A percentile compares a stretch with the other conserved stretches of the same genome.
Conservation (phyloP, 805 yeast genomes). For the Metschnikowia hibisci region DNA sequence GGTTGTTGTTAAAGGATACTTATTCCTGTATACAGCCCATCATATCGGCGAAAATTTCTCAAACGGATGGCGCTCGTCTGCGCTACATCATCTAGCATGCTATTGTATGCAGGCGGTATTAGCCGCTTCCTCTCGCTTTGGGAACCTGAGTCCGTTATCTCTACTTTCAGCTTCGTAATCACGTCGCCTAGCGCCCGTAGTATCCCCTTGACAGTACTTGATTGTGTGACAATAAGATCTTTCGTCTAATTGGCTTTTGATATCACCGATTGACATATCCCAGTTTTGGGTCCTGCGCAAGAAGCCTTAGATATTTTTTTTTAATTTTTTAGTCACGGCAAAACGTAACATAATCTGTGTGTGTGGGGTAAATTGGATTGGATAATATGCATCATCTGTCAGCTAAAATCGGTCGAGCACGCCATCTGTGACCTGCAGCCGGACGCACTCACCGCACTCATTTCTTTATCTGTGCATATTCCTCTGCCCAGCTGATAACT, state of each 20-base stretch:
- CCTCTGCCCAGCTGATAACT: slow-evolving; percentile 1
- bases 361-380: slow-evolving; percentile 3
- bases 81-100: not conserved
- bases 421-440: slow-evolving; percentile 4
- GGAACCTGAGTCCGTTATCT: not conserved
- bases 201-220: too few species aligned
- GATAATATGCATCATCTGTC: not conserved
- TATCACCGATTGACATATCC: too few species aligned
- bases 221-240: too few species aligned
- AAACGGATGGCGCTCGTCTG: not conserved
- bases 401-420: not conserved
- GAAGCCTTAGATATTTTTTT: not conserved
- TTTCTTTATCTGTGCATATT: slow-evolving; percentile 3
- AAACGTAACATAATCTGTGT: not conserved
- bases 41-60: slow-evolving; percentile 4
- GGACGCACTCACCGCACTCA: not conserved
- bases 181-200: not conserved
- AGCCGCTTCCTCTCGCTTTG: not conserved
- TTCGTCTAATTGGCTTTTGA: too few species aligned
- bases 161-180: not conserved
- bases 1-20: not conserved
- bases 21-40: not conserved
- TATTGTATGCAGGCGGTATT: not conserved
- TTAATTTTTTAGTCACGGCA: not conserved
- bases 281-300: not conserved